These are phyloP conservation scores for Fagopyrum esculentum DNA, from an alignment of 148 eudicot genomes.

Conservation along the genomic window DNA sequence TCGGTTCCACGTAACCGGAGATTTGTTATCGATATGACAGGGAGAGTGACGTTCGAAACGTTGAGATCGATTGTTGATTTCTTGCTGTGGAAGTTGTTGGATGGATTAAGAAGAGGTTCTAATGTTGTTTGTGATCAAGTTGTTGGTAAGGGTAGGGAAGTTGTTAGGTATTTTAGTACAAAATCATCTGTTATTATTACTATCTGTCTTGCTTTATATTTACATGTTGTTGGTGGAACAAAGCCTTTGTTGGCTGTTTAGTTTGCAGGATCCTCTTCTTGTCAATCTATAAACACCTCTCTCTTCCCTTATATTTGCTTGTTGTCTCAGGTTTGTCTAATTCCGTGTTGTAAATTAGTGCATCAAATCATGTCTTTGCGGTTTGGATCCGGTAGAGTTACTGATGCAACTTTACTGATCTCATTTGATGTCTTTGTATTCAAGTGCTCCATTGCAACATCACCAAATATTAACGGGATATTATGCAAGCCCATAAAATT, in stretches of 20 bases:
- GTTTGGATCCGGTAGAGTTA: too few relatives aligned
- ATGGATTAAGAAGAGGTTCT: conserved; percentile 42
- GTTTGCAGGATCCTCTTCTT: neutral
- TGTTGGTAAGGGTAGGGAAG: conserved; percentile 56
- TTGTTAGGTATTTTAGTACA: conserved; percentile 45
- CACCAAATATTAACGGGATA: too few relatives aligned
- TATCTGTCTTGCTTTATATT: conserved; percentile 51
- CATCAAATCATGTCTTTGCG: conserved; percentile 8
- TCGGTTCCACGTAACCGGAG: conserved; percentile 65
- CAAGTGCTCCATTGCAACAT: too few relatives aligned
- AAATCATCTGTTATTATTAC: conserved; percentile 53
- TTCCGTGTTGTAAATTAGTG: conserved; percentile 23
- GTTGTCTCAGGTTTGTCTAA: neutral
- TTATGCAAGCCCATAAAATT: too few relatives aligned
- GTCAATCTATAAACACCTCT: too few relatives aligned
- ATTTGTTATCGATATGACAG: conserved; percentile 70
- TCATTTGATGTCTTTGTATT: too few relatives aligned
- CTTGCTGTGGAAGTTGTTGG: conserved; percentile 38
- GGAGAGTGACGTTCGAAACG: conserved; percentile 75
- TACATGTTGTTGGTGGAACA: conserved; percentile 46
- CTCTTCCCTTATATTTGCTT: neutral
- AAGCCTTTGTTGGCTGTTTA: conserved; percentile 46
- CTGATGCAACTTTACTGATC: too few relatives aligned
- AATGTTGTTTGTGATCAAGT: conserved; percentile 44
- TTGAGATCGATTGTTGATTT: conserved; percentile 52